Conservation (phyloP, 495 filamentous ascomycete genomes). For the Aspergillus nanangensis region DNA sequence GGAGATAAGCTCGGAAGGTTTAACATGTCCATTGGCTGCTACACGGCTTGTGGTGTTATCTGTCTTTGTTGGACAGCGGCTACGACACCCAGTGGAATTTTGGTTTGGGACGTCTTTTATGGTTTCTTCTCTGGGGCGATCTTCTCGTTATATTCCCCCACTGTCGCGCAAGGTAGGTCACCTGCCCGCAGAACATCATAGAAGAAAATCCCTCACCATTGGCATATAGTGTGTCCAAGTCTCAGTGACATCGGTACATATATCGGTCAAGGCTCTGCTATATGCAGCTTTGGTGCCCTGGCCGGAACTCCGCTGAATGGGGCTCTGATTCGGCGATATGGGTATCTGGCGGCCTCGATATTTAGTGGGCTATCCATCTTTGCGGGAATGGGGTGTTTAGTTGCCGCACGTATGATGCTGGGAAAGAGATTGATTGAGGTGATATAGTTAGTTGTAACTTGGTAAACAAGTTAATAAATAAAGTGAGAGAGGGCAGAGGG, state of each 20-base stretch:
- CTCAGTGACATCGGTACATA: conserved; percentile 50
- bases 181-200: no score
- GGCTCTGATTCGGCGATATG: no score
- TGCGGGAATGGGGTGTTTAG: no score
- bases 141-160: conserved; percentile 37
- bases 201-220: no score
- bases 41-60: conserved; percentile 11
- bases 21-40: conserved; percentile 15
- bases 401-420: no score
- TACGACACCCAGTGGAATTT: conserved; percentile 37
- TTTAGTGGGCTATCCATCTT: no score
- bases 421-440: no score
- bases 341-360: no score
- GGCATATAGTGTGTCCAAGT: no score
- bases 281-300: conserved; percentile 16
- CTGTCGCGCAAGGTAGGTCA: conserved; percentile 12
- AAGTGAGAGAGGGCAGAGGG: no score
- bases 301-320: conserved; percentile 27
- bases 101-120: conserved; percentile 50
- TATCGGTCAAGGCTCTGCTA: conserved; percentile 18
- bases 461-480: no score
- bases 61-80: conserved; percentile 44
- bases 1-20: conserved; percentile 23
- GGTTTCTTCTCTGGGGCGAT: conserved; percentile 54
- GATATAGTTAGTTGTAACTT: no score